Conservation (phyloP, 345 rosid species). For the Eucalyptus decipiens region DNA sequence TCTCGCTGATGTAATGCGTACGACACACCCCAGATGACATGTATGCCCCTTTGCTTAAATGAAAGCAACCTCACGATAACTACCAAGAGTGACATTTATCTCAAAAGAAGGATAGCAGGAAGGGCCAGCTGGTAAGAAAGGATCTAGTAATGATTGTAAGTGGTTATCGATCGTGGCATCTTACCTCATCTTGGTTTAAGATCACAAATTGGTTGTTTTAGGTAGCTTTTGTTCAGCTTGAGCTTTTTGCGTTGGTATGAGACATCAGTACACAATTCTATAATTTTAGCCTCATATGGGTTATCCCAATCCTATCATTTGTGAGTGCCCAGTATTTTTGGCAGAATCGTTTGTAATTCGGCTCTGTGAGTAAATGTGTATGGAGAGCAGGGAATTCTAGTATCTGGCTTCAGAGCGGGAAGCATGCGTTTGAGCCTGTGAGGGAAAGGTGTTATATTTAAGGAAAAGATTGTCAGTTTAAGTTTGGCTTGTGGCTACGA, state of each 20-base stretch:
- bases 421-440: no score
- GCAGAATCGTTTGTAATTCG: not conserved
- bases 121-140: not conserved
- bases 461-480: accelerated
- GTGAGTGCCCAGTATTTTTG: not conserved
- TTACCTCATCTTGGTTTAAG: not conserved
- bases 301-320: not conserved
- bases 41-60: not conserved
- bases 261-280: not conserved
- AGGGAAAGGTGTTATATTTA: no score
- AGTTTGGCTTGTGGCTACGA: no score
- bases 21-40: accelerated
- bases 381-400: no score
- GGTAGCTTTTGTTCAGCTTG: not conserved
- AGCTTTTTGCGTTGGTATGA: not conserved
- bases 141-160: not conserved
- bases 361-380: accelerated
- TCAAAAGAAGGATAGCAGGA: not conserved
- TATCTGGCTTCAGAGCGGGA: accelerated
- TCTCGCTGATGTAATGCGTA: not conserved
- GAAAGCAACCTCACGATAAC: not conserved
- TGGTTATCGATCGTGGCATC: not conserved
- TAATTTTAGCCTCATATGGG: not conserved
- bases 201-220: not conserved
- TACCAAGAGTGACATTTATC: not conserved